Evolutionary conservation across 2,329 filamentous ascomycete genomes (phyloP), one percentile per base, ranked within the genome.

Genomic region (Endocalyx cinctus): DNA sequence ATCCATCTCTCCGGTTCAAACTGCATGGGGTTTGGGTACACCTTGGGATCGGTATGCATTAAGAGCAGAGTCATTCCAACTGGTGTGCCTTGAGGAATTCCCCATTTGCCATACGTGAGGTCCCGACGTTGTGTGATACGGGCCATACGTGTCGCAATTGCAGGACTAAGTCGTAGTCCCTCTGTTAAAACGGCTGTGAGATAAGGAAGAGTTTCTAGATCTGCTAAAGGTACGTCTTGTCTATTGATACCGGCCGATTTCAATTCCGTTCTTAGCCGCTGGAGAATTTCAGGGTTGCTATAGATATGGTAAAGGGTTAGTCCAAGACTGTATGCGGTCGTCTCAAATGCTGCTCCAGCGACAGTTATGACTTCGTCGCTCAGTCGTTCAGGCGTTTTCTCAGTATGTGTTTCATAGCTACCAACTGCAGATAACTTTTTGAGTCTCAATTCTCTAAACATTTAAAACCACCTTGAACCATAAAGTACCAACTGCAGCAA

Each of bases 151-250:
- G 66, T 55, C 6, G 55, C 59, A 6, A 68, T 46, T 1, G 52
- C 58, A 3, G 66, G 63, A 31, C 67, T 61, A 1, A 70, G 37
- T 5, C 69, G 59, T 45, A 69, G 51, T 2, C 62, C 58, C 42
- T 72, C 69, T 17, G 56, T 62, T 12, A 72, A 50, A 2, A 67
- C 59, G 1, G 66, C 63, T 11, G 60, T 54, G 6, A 70, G 53
- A 37, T 67, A 69, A 1, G 54, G 50, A 5, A 58, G 39, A 22
- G 32, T 25, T 16, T 35, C 37, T 10, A 35, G 27, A 5, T 3
- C 17, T n/a, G 20, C 15, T 7, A 38, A 13, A 2, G 25, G 25
- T 3, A 29, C 15, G 1, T 5, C 12, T n/a, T n/a, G n/a, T n/a
- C n/a, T n/a, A n/a, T n/a, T n/a, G n/a, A n/a, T n/a, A 14, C 14